Conservation (phyloP, 78 protist species). For the Goniomonas avonlea region DNA sequence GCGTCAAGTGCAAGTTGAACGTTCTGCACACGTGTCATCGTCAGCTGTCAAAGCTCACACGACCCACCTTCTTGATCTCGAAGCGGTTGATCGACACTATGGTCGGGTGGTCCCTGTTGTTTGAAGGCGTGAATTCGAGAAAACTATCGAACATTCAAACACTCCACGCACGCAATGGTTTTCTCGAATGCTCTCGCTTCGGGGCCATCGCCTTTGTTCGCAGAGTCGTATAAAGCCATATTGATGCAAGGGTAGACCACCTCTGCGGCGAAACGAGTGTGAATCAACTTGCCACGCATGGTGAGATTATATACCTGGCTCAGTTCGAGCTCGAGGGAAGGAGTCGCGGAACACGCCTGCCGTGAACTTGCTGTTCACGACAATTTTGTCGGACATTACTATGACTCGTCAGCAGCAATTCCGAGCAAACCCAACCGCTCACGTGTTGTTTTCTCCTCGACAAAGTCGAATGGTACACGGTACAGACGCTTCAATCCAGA, state of each 20-base stretch:
- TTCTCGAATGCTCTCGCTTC: neutral
- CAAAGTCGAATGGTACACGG: constrained; percentile 78
- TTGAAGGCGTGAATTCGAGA: neutral
- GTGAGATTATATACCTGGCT: constrained; percentile 38
- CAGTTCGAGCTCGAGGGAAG: constrained; percentile 42
- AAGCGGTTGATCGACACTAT: constrained; percentile 88
- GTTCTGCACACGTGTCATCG: no score
- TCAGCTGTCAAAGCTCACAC: no score
- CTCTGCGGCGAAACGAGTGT: no score
- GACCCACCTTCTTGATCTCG: constrained; percentile 92
- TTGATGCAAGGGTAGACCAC: constrained; percentile 75
- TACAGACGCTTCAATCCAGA: constrained; percentile 49
- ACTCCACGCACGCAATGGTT: neutral
- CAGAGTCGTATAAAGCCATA: constrained; percentile 22
- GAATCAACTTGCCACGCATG: no score
- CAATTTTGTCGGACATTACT: neutral
- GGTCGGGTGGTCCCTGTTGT: neutral
- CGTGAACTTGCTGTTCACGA: constrained; percentile 67
- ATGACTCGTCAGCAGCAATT: constrained; percentile 1
- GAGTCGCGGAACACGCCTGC: constrained; percentile 29
- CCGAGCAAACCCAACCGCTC: neutral
- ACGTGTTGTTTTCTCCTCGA: constrained; percentile 77
- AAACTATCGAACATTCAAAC: neutral
- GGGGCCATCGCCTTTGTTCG: neutral
- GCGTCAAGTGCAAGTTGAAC: constrained; percentile 87